Conservation (phyloP, 257 asterid species). For the Solanum clarkiae region DNA sequence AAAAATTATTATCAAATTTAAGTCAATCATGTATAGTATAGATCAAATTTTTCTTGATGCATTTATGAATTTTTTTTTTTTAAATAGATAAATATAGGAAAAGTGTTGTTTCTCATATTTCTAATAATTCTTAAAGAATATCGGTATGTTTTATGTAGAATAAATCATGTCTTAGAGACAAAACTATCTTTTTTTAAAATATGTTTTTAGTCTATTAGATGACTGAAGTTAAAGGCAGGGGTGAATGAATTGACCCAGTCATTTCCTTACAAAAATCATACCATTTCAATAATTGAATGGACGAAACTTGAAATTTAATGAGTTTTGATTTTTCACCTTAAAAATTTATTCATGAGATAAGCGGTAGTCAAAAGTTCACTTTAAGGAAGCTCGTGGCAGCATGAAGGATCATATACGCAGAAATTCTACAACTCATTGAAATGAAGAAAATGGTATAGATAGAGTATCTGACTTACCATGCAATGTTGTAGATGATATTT, state of each 20-base stretch:
- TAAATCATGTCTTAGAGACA: neutral
- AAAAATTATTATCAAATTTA: neutral
- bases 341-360: too few relatives aligned
- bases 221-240: neutral
- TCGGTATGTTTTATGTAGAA: neutral
- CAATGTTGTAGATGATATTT: neutral
- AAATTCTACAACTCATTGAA: neutral
- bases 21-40: neutral
- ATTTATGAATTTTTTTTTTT: neutral
- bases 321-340: too few relatives aligned
- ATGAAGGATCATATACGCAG: neutral
- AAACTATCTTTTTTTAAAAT: neutral
- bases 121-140: neutral
- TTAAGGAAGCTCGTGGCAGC: too few relatives aligned
- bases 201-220: neutral
- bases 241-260: neutral
- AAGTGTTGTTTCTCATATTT: neutral
- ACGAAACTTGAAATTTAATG: too few relatives aligned
- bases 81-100: too few relatives aligned
- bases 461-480: neutral
- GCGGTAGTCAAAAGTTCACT: too few relatives aligned
- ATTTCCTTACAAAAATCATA: neutral
- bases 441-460: neutral
- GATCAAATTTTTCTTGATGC: neutral
- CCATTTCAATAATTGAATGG: neutral